Base-by-base conservation (phyloP, 345 rosid genomes). In the Alliaria petiolata region DNA sequence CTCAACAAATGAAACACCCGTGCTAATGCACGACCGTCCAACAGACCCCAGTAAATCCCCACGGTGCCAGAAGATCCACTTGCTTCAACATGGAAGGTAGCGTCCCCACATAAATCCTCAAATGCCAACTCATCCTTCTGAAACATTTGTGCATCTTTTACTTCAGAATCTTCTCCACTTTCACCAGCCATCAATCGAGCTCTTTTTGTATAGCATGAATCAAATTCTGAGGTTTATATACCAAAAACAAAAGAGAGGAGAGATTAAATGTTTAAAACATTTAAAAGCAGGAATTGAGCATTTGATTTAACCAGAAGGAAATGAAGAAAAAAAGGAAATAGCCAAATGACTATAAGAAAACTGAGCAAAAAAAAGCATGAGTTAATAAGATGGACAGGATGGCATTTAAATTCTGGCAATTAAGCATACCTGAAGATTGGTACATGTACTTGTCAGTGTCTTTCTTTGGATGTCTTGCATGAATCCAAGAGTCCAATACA, bases 401-500 rank as follows among this genome's bases (percentile, higher is more conserved):
- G n/a, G n/a, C n/a, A n/a, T n/a, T n/a, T n/a, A n/a, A n/a, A n/a
- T n/a, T 59, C 20, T 47, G 42, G 67, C 17, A 16, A 36, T 62
- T 61, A 28, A n/a, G 30, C 78, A 79, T 82, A 95, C 99, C 99
- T 81, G 89, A 80, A 76, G 82, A 91, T 62, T 88, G 81, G 81
- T 86, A 88, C n/a, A 83, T 75, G 62, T 72, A 91, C 80, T 87
- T 87, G 59, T 91, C 99, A 16, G 66, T 78, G 66, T 91, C 97
- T 75, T 85, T 95, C 87, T 85, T 89, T 52, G 99, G 96, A 84
- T 88, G 99, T 81, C 88, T 90, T 28, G 87, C 88, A 80, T 74
- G 83, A 76, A 95, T 86, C 99, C 99, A 95, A 12, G 98, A 92
- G 81, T 95, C 99, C 75, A 95, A 76, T 69, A 90, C 97, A 83